Base-by-base conservation (phyloP, 2,329 filamentous ascomycete species). In the Sclerotinia glacialis region DNA sequence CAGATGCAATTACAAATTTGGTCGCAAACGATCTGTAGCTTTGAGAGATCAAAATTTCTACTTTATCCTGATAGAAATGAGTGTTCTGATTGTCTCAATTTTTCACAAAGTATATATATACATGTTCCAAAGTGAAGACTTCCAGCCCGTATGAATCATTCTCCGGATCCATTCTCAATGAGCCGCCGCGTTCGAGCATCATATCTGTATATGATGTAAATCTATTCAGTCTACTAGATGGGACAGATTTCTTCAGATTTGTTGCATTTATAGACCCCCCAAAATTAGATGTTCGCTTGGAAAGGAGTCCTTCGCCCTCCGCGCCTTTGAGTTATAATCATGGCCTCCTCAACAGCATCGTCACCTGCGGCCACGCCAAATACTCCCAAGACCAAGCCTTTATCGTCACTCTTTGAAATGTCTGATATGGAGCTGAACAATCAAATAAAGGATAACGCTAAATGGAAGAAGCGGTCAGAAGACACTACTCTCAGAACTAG, bases 391-490 rank as follows among this genome's bases (percentile, higher is more conserved):
- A 11, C 42, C 12, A 34, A 12, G 21, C 21, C 9, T 59, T 12
- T 23, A 31, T 59, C 21, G 23, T 34, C 21, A 23, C 34, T 64
- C 11, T 56, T 58, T 14, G 50, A 47, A 34, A 44, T 64, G 12
- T 56, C 40, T 34, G 62, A 64, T 16, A 37, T 47, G 16, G 40
- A 60, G 12, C 34, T 60, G 54, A 16, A 44, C 12, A 40, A 31
- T 18, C 44, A 60, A 50, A 60, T 65, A 37, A 47, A 44, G 21
- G 31, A 50, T 23, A 65, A 65, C 18, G 31, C 54, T 31, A 65
- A 65, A 31, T 52, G 23, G 53, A 60, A 60, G 34, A 59, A 44
- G 37, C 49, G 63, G 12, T 60, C 54, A 28, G 54, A 65, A 65
- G 42, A 60, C 18, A 65, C 63, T 23, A 50, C 54, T 40, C 26